Percentiles rank a stretch among this genome's conserved stretches.
phyloP scores from a whole-genome alignment of 805 yeast species.

The Yamadazyma sp. region DNA sequence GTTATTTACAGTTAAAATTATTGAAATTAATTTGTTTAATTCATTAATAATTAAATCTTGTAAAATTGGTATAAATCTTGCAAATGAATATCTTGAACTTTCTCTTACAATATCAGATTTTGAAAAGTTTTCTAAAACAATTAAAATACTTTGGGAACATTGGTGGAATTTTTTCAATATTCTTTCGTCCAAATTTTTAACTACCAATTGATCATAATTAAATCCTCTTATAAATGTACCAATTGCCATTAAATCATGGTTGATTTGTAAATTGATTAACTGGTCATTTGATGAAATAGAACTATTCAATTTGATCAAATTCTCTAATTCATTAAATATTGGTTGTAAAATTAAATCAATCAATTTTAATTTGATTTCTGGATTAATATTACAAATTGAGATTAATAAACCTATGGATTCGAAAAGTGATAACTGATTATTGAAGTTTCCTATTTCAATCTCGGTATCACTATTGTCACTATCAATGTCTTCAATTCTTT shows the following conservation, averaged over 20 bases:
- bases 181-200: slow-evolving; percentile 12
- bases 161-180: slow-evolving; percentile 48
- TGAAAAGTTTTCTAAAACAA: slow-evolving; percentile 74
- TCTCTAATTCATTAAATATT: slow-evolving; percentile 66
- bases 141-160: slow-evolving; percentile 78
- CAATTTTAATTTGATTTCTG: slow-evolving; percentile 37
- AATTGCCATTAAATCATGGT: slow-evolving; percentile 82
- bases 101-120: slow-evolving; percentile 72
- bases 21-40: slow-evolving; percentile 67
- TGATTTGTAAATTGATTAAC: slow-evolving; percentile 64
- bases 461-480: too few relatives aligned
- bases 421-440: slow-evolving; percentile 75
- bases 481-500: slow-evolving; percentile 55
- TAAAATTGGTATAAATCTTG: slow-evolving; percentile 78
- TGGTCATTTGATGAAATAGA: slow-evolving; percentile 9
- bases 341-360: slow-evolving; percentile 73
- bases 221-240: slow-evolving; percentile 90
- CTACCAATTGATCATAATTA: slow-evolving; percentile 41
- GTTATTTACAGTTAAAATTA: slow-evolving; percentile 52
- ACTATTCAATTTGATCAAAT: slow-evolving; percentile 34
- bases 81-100: slow-evolving; percentile 81
- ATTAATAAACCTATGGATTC: slow-evolving; percentile 84
- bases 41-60: slow-evolving; percentile 42
- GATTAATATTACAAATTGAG: slow-evolving; percentile 36
- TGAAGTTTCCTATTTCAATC: slow-evolving; percentile 54